Evolutionary conservation across 2,329 filamentous ascomycete genomes (phyloP).

Genomic region (Chrysoporthe cubensis): DNA sequence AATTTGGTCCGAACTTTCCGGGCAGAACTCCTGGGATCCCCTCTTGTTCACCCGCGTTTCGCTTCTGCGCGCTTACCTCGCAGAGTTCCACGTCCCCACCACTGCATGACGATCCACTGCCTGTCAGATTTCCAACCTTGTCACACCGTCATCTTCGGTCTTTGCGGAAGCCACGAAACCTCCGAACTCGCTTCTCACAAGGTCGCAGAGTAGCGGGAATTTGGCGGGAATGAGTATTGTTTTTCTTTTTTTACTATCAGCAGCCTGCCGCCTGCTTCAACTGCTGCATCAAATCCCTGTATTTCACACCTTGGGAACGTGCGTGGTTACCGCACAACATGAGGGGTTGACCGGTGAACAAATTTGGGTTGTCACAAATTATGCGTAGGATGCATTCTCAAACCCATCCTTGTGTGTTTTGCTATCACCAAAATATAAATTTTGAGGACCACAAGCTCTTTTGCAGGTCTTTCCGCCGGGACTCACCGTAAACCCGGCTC

Average conservation of each 20-base stretch:
- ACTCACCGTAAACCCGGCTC: background rate
- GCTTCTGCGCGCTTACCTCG: slow-evolving; percentile 11
- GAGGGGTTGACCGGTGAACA: background rate
- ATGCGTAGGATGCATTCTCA: background rate
- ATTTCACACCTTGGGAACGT: background rate
- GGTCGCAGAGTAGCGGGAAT: background rate
- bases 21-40: background rate
- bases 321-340: background rate
- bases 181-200: slow-evolving; percentile 10
- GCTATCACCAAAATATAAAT: background rate
- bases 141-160: slow-evolving; percentile 20
- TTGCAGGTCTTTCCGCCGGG: slow-evolving; percentile 2
- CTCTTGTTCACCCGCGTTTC: background rate
- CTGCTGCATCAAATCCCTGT: background rate
- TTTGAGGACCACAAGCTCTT: slow-evolving; percentile 8
- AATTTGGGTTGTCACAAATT: background rate
- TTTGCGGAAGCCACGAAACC: slow-evolving; percentile 15
- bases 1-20: slow-evolving; percentile 12
- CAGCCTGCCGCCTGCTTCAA: background rate
- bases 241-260: background rate
- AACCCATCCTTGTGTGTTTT: background rate
- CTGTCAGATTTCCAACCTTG: slow-evolving; percentile 8
- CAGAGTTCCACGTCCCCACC: slow-evolving; percentile 9
- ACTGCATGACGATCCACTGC: slow-evolving; percentile 11
- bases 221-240: slow-evolving; percentile 1